These are phyloP conservation scores for Pisolithus sp. DNA, from an alignment of 768 basidiomycete genomes.

Conservation along the genomic window DNA sequence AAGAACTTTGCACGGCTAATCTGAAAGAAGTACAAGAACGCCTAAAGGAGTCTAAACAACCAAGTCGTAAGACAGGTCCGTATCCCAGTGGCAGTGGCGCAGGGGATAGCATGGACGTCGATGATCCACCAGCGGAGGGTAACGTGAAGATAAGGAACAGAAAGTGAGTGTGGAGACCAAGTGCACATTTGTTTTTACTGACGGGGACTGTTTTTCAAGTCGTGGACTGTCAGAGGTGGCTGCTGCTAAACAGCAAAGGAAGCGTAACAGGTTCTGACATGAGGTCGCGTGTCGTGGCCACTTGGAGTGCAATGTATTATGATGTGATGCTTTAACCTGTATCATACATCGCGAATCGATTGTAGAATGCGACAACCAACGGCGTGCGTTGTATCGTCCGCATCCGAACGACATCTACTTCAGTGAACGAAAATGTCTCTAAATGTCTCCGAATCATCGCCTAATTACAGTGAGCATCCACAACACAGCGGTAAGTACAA, in stretches of 20 bases:
- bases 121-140: constrained; percentile 44
- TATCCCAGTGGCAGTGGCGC: constrained; percentile 10
- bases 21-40: constrained; percentile 61
- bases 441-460: no score
- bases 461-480: no score
- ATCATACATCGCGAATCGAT: constrained; percentile 1
- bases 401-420: no score
- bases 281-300: background rate
- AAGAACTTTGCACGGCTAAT: constrained; percentile 42
- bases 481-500: no score
- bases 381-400: no score
- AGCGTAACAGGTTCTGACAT: constrained; percentile 49
- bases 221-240: constrained; percentile 35
- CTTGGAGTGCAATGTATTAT: background rate
- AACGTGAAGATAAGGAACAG: constrained; percentile 48
- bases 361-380: no score
- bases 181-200: background rate
- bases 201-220: background rate
- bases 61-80: constrained; percentile 14
- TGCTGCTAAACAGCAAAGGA: constrained; percentile 45
- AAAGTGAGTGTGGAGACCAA: constrained; percentile 39
- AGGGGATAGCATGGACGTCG: constrained; percentile 56
- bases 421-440: no score
- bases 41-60: constrained; percentile 52
- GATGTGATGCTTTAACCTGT: background rate